A percentile compares a stretch with the other conserved stretches of the same genome.
Evolutionary conservation across 2,329 filamentous ascomycete species (phyloP).

Genomic region (Venturiaceae sp.): DNA sequence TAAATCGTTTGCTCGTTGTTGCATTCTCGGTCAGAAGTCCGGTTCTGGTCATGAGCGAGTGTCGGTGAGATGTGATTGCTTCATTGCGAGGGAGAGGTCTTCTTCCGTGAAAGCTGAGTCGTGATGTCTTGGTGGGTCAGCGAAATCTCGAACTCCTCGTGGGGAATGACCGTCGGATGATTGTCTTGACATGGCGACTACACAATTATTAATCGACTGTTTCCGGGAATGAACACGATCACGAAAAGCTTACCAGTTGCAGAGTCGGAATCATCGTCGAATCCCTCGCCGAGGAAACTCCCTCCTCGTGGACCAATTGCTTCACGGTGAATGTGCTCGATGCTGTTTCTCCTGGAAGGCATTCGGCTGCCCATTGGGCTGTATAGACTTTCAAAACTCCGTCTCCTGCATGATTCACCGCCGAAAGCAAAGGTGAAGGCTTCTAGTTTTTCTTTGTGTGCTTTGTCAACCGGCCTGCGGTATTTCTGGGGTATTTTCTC

Average conservation of each 20-base stretch:
- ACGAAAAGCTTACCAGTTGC: slow-evolving; percentile 28
- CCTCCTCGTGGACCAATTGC: slow-evolving; percentile 16
- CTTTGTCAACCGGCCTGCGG: slow-evolving; percentile 36
- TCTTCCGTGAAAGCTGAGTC: slow-evolving; percentile 30
- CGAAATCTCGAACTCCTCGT: slow-evolving; percentile 15
- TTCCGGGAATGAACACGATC: slow-evolving; percentile 1
- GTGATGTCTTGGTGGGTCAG: slow-evolving; percentile 19
- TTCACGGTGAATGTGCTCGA: slow-evolving; percentile 15
- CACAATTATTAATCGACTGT: slow-evolving; percentile 10
- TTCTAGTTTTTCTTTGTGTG: slow-evolving; percentile 40
- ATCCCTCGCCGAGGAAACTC: slow-evolving; percentile 27
- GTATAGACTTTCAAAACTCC: slow-evolving; percentile 34
- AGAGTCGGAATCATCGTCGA: slow-evolving; percentile 31
- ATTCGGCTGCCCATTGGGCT: slow-evolving; percentile 39
- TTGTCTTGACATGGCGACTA: slow-evolving; percentile 19
- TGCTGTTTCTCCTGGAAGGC: slow-evolving; percentile 21
- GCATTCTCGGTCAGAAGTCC: not conserved
- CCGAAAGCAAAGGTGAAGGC: slow-evolving; percentile 25
- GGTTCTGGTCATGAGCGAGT: not conserved
- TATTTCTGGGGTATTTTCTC: slow-evolving; percentile 44
- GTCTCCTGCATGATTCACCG: slow-evolving; percentile 22
- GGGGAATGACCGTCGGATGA: too few relatives aligned
- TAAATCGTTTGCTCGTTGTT: not conserved
- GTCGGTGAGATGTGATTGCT: slow-evolving; percentile 24
- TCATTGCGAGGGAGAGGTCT: slow-evolving; percentile 33